Conservation (phyloP, 1,284 basidiomycete species). For the Omphalotus olearius region DNA sequence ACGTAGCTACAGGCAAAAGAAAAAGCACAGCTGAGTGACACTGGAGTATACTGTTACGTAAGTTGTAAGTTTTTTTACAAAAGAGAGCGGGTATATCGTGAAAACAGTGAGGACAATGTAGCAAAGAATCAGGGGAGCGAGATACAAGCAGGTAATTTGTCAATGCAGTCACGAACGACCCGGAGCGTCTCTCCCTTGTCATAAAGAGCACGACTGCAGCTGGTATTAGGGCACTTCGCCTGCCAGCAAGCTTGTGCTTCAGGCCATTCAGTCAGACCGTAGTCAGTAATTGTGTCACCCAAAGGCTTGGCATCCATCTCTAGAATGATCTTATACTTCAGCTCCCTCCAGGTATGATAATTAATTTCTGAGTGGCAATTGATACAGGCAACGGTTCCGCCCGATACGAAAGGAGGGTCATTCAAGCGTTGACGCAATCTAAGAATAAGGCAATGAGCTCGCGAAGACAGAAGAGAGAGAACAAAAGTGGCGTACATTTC, state of each 20-base stretch:
- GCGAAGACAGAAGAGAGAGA: background rate
- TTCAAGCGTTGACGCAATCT: constrained; percentile 43
- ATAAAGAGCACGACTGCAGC: constrained; percentile 48
- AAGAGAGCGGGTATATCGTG: no score
- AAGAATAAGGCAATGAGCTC: background rate
- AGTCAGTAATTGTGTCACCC: constrained; percentile 49
- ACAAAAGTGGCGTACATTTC: constrained; percentile 29
- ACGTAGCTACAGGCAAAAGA: no score
- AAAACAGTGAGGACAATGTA: background rate
- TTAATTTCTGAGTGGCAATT: constrained; percentile 45
- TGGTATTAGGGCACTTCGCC: constrained; percentile 40
- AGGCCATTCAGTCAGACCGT: constrained; percentile 48
- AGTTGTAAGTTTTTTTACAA: no score
- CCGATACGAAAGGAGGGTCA: constrained; percentile 55
- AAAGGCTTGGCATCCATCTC: constrained; percentile 57
- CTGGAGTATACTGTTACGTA: no score
- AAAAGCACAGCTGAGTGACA: no score
- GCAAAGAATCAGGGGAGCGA: background rate
- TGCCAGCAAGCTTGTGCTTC: constrained; percentile 57
- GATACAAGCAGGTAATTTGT: constrained; percentile 32
- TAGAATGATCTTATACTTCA: constrained; percentile 48
- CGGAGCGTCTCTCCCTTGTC: constrained; percentile 51
- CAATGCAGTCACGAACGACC: constrained; percentile 49
- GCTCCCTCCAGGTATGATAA: constrained; percentile 59
- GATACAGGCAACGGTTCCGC: constrained; percentile 35